These are phyloP conservation scores for Lindgomyces ingoldianus DNA, from an alignment of 495 filamentous ascomycete genomes.

Conservation along the genomic window DNA sequence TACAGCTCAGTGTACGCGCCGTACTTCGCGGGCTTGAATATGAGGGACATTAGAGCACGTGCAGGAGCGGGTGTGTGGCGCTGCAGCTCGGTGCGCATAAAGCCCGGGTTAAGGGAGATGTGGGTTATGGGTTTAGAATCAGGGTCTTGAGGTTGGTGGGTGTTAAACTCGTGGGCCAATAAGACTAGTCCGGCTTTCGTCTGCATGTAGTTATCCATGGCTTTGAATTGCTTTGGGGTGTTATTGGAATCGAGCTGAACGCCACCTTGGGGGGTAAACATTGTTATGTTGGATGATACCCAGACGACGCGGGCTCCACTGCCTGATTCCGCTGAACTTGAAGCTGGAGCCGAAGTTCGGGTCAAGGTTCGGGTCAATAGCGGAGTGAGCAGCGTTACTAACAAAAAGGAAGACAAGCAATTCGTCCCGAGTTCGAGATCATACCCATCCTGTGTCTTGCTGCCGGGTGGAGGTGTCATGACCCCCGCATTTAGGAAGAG, in stretches of 20 bases:
- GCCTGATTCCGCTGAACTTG: slow-evolving; percentile 8
- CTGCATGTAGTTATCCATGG: slow-evolving; percentile 30
- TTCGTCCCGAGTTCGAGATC: slow-evolving; percentile 30
- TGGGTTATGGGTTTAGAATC: no score
- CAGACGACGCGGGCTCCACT: slow-evolving; percentile 23
- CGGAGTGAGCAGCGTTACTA: slow-evolving; percentile 11
- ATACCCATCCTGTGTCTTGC: slow-evolving; percentile 21
- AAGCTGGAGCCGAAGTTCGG: no score
- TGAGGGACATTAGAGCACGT: slow-evolving; percentile 30
- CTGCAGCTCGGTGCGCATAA: slow-evolving; percentile 50
- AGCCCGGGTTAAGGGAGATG: slow-evolving; percentile 48
- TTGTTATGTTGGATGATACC: slow-evolving; percentile 7
- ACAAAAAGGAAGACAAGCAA: slow-evolving; percentile 26
- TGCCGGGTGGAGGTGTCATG: slow-evolving; percentile 49
- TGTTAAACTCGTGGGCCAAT: slow-evolving; percentile 23
- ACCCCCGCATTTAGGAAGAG: slow-evolving; percentile 56
- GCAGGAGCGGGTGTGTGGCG: slow-evolving; percentile 39
- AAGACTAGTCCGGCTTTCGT: slow-evolving; percentile 20
- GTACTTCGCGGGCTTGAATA: slow-evolving; percentile 43
- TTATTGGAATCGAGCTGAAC: slow-evolving; percentile 3
- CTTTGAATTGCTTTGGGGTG: slow-evolving; percentile 1
- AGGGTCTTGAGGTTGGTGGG: no score
- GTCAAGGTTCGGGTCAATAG: slow-evolving; percentile 1
- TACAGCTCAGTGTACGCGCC: slow-evolving; percentile 53
- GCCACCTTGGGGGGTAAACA: slow-evolving; percentile 21